Evolutionary conservation across 495 filamentous ascomycete genomes (phyloP).

Genomic region (Penicillium lividum): DNA sequence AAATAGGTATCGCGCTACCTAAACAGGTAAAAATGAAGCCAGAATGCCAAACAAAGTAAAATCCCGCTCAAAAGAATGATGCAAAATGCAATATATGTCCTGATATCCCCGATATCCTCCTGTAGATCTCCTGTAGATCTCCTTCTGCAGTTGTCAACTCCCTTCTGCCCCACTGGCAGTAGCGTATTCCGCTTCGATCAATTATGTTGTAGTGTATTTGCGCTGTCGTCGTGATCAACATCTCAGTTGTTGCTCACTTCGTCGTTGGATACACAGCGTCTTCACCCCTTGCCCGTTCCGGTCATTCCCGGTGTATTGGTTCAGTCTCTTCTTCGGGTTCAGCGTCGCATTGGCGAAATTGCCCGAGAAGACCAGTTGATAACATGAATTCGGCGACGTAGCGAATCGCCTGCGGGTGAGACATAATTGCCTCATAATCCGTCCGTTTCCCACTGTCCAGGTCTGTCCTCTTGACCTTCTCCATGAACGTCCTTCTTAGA

Average conservation of each 20-base stretch:
- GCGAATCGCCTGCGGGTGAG: constrained; percentile 2
- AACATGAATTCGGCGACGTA: constrained; percentile 13
- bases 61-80: no score
- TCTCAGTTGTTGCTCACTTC: not conserved
- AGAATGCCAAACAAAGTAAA: no score
- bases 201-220: not conserved
- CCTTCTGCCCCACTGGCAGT: no score
- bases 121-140: no score
- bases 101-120: no score
- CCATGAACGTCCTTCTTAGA: not conserved
- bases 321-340: not conserved
- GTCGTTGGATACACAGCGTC: not conserved
- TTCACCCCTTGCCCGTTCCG: not conserved
- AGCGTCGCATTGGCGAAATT: constrained; percentile 1
- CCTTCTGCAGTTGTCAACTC: no score
- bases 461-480: not conserved
- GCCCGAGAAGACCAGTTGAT: constrained; percentile 8
- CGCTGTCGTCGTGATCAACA: no score
- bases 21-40: not conserved
- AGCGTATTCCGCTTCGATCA: not conserved
- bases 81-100: no score
- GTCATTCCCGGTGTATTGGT: not conserved
- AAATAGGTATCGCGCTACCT: not conserved
- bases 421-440: not conserved
- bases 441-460: not conserved